Evolutionary conservation across 176 grass and related monocot genomes (phyloP).

Genomic region (Triticum timopheevii): DNA sequence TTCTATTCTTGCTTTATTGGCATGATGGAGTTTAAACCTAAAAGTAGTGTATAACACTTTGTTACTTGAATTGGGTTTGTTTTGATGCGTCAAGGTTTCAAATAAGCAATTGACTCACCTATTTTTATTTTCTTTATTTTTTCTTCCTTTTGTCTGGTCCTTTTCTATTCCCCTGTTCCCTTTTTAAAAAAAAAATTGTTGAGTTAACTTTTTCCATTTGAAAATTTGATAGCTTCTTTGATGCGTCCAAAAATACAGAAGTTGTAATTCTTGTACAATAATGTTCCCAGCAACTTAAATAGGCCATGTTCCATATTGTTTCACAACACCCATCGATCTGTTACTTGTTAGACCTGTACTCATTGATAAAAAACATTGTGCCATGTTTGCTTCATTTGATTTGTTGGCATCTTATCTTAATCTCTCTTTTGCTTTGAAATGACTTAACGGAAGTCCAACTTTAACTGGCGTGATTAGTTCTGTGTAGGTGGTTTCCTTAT

Average conservation of each 20-base stretch:
- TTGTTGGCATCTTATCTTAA: background rate
- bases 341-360: background rate
- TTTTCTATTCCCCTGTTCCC: background rate
- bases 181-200: background rate
- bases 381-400: slow-evolving; percentile 1
- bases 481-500: background rate
- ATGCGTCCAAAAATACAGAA: background rate
- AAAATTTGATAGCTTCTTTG: background rate
- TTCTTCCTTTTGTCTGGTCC: background rate
- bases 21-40: slow-evolving; percentile 6
- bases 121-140: background rate
- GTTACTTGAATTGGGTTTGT: slow-evolving; percentile 9
- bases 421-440: slow-evolving; percentile 12
- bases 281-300: background rate
- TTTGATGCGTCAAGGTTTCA: background rate
- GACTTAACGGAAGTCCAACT: background rate
- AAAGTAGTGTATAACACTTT: background rate
- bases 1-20: background rate
- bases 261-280: background rate
- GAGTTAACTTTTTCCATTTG: background rate
- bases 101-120: slow-evolving; percentile 2
- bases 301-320: background rate
- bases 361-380: background rate
- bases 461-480: background rate
- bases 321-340: background rate